Percentiles rank a stretch among this genome's conserved stretches.
phyloP scores from a whole-genome alignment of 176 grass and related monocot species.

The Musa itinerans region DNA sequence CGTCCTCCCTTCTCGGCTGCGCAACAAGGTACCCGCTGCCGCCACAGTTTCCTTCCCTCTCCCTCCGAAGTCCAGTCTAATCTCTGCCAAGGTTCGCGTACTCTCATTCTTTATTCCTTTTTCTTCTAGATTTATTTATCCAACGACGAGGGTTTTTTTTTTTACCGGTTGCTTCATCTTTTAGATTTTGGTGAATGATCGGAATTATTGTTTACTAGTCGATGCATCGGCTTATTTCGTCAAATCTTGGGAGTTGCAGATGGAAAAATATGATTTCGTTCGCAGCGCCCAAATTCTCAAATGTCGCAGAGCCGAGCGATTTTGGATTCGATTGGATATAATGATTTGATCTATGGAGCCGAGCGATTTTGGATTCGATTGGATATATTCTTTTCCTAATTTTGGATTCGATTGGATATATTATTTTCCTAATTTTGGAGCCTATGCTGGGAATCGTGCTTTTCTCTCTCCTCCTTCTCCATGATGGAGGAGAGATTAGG shows the following conservation, averaged over 20 bases:
- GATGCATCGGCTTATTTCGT: too few species aligned
- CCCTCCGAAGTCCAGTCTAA: neutral
- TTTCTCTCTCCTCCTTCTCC: neutral
- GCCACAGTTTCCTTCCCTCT: neutral
- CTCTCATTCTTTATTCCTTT: neutral
- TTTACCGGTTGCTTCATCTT: too few species aligned
- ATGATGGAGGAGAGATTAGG: too few species aligned
- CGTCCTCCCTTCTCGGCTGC: neutral
- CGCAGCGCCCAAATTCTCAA: neutral
- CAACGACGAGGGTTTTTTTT: too few species aligned
- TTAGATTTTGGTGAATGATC: too few species aligned
- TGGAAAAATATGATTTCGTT: too few species aligned
- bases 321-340: neutral
- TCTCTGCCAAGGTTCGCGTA: conserved; percentile 3
- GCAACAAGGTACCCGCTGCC: neutral
- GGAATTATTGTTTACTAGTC: too few species aligned
- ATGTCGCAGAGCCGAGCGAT: neutral
- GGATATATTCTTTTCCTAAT: neutral
- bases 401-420: neutral
- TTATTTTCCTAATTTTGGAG: neutral
- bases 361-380: neutral
- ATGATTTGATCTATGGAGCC: neutral
- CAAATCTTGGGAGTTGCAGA: too few species aligned
- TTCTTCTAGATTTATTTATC: neutral
- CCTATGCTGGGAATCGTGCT: neutral